These are phyloP conservation scores for Inosperma sp. DNA, from an alignment of 768 basidiomycete species.

Conservation along the genomic window DNA sequence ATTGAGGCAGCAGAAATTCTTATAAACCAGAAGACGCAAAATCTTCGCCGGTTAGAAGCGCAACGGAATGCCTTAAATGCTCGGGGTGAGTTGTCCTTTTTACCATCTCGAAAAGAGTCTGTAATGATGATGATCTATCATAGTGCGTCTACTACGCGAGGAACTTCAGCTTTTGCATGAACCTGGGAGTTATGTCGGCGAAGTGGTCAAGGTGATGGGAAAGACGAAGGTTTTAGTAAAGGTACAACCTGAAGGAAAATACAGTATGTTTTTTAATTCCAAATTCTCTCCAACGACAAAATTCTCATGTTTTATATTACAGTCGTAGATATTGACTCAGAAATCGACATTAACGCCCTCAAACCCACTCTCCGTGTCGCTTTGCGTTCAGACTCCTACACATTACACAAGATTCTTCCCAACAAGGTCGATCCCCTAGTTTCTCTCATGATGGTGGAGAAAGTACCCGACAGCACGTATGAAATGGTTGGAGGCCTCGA, in stretches of 20 bases:
- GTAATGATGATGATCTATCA: background rate
- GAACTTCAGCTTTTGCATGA: constrained; percentile 92
- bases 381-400: constrained; percentile 93
- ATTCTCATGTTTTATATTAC: background rate
- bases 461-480: constrained; percentile 98
- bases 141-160: constrained; percentile 86
- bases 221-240: constrained; percentile 99
- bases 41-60: constrained; percentile 90
- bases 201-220: constrained; percentile 97
- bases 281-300: background rate
- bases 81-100: constrained; percentile 52
- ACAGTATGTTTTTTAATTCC: constrained; percentile 60
- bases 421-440: constrained; percentile 99
- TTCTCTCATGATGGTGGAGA: constrained; percentile 99
- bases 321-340: constrained; percentile 93
- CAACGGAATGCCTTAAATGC: constrained; percentile 97
- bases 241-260: constrained; percentile 98
- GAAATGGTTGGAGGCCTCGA: constrained; percentile 99
- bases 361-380: constrained; percentile 89
- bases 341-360: constrained; percentile 75
- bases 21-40: constrained; percentile 96
- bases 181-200: constrained; percentile 96
- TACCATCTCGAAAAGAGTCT: background rate
- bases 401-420: constrained; percentile 92
- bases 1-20: constrained; percentile 90